These are phyloP conservation scores for Leishmania tarentolae DNA, from an alignment of 208 protist species.

Conservation along the genomic window DNA sequence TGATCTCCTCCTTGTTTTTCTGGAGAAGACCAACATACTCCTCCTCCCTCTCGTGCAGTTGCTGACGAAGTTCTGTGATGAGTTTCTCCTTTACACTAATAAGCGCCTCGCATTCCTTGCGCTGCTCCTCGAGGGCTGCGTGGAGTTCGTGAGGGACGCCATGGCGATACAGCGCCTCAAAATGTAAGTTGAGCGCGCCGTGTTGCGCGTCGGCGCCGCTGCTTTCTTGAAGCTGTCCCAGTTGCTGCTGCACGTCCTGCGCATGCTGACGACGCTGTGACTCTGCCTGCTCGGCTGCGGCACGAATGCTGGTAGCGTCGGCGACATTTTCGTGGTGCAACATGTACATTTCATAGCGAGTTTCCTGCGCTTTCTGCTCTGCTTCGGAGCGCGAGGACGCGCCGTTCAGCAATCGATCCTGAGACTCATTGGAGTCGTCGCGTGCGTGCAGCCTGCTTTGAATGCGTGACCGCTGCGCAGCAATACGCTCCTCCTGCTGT, in stretches of 20 bases:
- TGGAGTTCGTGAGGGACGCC: slow-evolving; percentile 87
- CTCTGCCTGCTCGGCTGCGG: slow-evolving; percentile 67
- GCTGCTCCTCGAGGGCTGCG: slow-evolving; percentile 74
- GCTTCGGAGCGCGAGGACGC: slow-evolving; percentile 22
- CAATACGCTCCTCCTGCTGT: slow-evolving; percentile 61
- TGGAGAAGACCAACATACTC: slow-evolving; percentile 92
- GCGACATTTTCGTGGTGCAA: slow-evolving; percentile 43
- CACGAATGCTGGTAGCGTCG: slow-evolving; percentile 64
- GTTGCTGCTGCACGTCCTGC: slow-evolving; percentile 34
- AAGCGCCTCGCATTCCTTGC: slow-evolving; percentile 74
- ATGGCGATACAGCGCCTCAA: slow-evolving; percentile 86
- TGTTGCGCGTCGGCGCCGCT: slow-evolving; percentile 62
- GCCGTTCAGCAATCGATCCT: background rate
- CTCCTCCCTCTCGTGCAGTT: slow-evolving; percentile 90
- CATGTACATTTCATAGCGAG: slow-evolving; percentile 47
- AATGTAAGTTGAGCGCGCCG: slow-evolving; percentile 83
- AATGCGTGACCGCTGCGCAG: slow-evolving; percentile 55
- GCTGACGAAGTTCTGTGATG: slow-evolving; percentile 72
- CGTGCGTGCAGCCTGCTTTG: slow-evolving; percentile 15
- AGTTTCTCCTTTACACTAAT: slow-evolving; percentile 88
- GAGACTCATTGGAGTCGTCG: slow-evolving; percentile 14
- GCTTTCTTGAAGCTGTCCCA: slow-evolving; percentile 51
- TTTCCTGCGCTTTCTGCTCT: slow-evolving; percentile 48
- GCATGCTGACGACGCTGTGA: slow-evolving; percentile 68
- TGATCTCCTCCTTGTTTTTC: slow-evolving; percentile 80